Conservation (phyloP, 768 basidiomycete genomes). For the Pisolithus sp. region DNA sequence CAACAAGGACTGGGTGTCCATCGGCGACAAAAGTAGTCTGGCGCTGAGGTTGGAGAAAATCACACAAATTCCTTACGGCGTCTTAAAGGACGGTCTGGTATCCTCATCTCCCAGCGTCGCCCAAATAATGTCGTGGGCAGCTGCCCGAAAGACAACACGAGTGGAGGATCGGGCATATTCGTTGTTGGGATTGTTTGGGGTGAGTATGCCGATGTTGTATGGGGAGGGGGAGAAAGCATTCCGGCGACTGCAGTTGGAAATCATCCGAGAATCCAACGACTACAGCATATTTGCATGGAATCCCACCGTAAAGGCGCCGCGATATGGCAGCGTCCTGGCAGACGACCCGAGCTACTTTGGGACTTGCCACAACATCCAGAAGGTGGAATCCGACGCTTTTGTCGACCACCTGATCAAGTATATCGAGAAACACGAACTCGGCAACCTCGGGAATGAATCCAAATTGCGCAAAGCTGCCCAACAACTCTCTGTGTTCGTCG, state of each 20-base stretch:
- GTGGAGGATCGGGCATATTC: conserved; percentile 15
- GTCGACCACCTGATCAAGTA: not conserved
- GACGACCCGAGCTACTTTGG: not conserved
- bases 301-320: not conserved
- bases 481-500: too few relatives aligned
- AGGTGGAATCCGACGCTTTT: not conserved
- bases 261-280: conserved; percentile 7
- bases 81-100: not conserved
- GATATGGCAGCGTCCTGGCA: not conserved
- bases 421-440: too few relatives aligned
- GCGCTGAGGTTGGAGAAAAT: not conserved
- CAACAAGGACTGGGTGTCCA: conserved; percentile 7
- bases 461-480: too few relatives aligned
- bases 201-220: conserved; percentile 11
- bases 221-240: conserved; percentile 12
- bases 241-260: conserved; percentile 8
- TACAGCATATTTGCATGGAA: conserved; percentile 8
- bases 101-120: not conserved
- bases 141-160: conserved; percentile 9
- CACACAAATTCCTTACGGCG: not conserved
- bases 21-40: conserved; percentile 3
- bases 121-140: conserved; percentile 13
- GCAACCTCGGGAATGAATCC: too few relatives aligned
- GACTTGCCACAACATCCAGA: not conserved
- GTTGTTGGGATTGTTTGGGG: conserved; percentile 11